Conservation (phyloP, 805 yeast genomes). For the Metschnikowia similis region DNA sequence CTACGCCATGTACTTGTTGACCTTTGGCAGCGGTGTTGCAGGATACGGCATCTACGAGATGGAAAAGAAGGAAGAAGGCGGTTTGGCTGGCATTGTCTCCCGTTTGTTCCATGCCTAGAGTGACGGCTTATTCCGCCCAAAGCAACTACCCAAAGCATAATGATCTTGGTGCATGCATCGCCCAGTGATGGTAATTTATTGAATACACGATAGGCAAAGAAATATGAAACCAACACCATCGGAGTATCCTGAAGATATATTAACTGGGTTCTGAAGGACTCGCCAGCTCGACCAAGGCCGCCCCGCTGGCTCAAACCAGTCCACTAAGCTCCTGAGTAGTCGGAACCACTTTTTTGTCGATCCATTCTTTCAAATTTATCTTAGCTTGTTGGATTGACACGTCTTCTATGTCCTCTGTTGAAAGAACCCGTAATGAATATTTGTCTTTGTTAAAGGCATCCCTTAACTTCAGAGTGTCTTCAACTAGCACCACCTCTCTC, state of each 20-base stretch:
- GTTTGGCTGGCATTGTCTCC: slow-evolving; percentile 49
- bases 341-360: slow-evolving; percentile 6
- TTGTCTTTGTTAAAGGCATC: slow-evolving; percentile 29
- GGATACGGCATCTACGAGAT: slow-evolving; percentile 69
- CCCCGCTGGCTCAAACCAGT: neutral
- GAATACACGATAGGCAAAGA: slow-evolving; percentile 1
- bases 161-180: slow-evolving; percentile 1
- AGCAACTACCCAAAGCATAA: neutral
- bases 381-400: slow-evolving; percentile 18
- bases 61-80: slow-evolving; percentile 60
- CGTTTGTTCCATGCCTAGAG: slow-evolving; percentile 35
- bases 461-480: slow-evolving; percentile 19
- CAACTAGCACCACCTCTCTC: slow-evolving; percentile 14
- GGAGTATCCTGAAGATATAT: neutral
- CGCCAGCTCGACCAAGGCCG: neutral
- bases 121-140: neutral
- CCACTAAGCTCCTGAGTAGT: neutral
- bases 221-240: neutral
- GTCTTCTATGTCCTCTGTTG: slow-evolving; percentile 21
- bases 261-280: neutral
- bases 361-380: slow-evolving; percentile 22
- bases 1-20: slow-evolving; percentile 54
- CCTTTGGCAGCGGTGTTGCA: slow-evolving; percentile 60
- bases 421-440: slow-evolving; percentile 22
- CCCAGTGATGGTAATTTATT: slow-evolving; percentile 1